A percentile compares a stretch with the other conserved stretches of the same genome.
Evolutionary conservation across 2,329 filamentous ascomycete species (phyloP).

Genomic region (Fusarium ambrosium): DNA sequence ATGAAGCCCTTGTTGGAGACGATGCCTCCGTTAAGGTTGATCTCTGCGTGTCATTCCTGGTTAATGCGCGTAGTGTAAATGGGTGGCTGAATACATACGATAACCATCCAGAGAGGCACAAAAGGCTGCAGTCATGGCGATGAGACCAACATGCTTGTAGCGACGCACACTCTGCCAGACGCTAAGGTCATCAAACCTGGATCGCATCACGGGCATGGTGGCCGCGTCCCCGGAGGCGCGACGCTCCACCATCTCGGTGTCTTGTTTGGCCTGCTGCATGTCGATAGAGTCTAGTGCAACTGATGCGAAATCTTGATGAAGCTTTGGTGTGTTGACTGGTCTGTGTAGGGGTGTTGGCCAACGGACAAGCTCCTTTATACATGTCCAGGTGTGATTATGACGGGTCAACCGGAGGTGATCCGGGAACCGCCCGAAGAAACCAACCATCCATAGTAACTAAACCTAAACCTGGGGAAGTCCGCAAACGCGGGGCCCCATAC

Average conservation of each 20-base stretch:
- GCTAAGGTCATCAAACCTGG: constrained; percentile 53
- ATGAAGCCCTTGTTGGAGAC: constrained; percentile 59
- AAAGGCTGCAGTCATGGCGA: constrained; percentile 58
- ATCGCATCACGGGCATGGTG: constrained; percentile 49
- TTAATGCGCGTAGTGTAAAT: not conserved
- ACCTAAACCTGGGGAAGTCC: not conserved
- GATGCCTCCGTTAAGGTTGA: constrained; percentile 54
- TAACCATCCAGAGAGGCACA: constrained; percentile 59
- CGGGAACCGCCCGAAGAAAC: not conserved
- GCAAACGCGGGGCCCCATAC: not conserved
- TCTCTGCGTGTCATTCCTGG: constrained; percentile 16
- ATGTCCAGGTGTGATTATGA: not conserved
- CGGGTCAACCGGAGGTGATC: not conserved
- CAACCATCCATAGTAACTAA: not conserved
- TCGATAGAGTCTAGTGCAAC: not conserved
- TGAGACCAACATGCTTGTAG: constrained; percentile 52
- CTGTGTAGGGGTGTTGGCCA: not conserved
- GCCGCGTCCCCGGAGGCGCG: constrained; percentile 7
- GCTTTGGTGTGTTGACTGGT: not conserved
- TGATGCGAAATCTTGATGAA: not conserved
- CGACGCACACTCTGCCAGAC: constrained; percentile 54
- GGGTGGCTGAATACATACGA: constrained; percentile 30
- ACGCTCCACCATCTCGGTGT: constrained; percentile 31
- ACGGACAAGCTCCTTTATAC: not conserved
- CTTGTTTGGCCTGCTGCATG: constrained; percentile 14